Evolutionary conservation across 139 green algal genomes (phyloP).

Genomic region (Tetradesmus lagerheimii): DNA sequence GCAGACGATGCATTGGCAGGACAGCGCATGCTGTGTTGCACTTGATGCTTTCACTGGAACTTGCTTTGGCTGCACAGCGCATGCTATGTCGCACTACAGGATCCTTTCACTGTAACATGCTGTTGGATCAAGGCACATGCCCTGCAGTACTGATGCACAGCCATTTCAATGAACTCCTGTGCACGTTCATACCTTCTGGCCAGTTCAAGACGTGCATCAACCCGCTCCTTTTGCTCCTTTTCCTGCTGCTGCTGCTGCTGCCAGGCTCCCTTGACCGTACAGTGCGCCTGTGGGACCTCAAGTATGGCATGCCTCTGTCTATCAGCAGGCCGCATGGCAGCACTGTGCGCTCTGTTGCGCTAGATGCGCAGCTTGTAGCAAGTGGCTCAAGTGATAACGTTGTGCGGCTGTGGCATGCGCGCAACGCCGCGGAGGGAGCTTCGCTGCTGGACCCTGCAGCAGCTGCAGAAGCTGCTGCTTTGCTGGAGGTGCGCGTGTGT

Average conservation of each 20-base stretch:
- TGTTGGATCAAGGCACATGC: too few relatives aligned
- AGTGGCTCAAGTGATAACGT: conserved; percentile 61
- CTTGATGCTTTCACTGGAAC: too few relatives aligned
- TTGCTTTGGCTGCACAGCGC: too few relatives aligned
- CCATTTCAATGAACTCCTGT: too few relatives aligned
- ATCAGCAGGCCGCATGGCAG: conserved; percentile 62
- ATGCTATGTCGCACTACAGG: too few relatives aligned
- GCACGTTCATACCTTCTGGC: too few relatives aligned
- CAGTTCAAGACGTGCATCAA: too few relatives aligned
- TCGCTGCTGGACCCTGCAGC: conserved; percentile 31
- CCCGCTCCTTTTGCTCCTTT: conserved; percentile 57
- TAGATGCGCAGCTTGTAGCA: conserved; percentile 61
- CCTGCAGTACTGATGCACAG: too few relatives aligned
- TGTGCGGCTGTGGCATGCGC: conserved; percentile 60
- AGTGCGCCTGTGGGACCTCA: conserved; percentile 78
- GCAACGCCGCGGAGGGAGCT: neutral
- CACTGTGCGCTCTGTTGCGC: conserved; percentile 72
- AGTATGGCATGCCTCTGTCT: conserved; percentile 62
- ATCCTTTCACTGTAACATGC: too few relatives aligned
- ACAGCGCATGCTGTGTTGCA: too few relatives aligned
- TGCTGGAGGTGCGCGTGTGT: neutral
- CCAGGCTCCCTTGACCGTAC: conserved; percentile 77
- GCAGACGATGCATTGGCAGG: too few relatives aligned
- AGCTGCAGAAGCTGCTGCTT: conserved; percentile 12
- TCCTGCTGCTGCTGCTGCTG: conserved; percentile 54